Evolutionary conservation across 805 yeast species (phyloP).

Genomic region (Suhomyces vadensis): DNA sequence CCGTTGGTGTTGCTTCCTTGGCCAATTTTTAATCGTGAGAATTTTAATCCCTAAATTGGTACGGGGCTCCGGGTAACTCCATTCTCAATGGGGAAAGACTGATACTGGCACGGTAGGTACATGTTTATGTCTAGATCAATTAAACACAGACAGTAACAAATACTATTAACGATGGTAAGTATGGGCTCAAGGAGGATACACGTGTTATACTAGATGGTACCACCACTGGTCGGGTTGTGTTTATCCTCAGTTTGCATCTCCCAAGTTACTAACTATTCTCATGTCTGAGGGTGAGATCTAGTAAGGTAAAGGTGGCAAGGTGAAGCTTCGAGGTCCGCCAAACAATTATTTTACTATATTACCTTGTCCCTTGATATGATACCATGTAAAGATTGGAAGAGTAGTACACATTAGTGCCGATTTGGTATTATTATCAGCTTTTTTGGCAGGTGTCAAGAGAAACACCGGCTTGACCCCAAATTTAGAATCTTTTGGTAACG

Average conservation of each 20-base stretch:
- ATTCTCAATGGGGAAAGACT: no score
- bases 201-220: no score
- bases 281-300: background rate
- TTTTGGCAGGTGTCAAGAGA: constrained; percentile 71
- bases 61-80: no score
- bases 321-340: background rate
- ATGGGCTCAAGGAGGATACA: no score
- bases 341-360: background rate
- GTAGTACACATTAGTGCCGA: constrained; percentile 59
- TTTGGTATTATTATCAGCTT: constrained; percentile 61
- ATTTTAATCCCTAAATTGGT: background rate
- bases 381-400: constrained; percentile 45
- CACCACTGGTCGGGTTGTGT: no score
- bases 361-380: background rate
- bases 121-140: no score
- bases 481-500: constrained; percentile 43
- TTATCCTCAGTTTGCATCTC: no score
- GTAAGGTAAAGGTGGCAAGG: no score
- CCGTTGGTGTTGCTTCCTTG: background rate
- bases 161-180: no score
- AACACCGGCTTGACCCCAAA: constrained; percentile 68
- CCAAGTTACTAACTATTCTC: no score
- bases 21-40: background rate
- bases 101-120: no score
- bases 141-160: no score